These are phyloP conservation scores for Sclerotinia subarctica DNA, from an alignment of 2,329 filamentous ascomycete species.

Conservation along the genomic window DNA sequence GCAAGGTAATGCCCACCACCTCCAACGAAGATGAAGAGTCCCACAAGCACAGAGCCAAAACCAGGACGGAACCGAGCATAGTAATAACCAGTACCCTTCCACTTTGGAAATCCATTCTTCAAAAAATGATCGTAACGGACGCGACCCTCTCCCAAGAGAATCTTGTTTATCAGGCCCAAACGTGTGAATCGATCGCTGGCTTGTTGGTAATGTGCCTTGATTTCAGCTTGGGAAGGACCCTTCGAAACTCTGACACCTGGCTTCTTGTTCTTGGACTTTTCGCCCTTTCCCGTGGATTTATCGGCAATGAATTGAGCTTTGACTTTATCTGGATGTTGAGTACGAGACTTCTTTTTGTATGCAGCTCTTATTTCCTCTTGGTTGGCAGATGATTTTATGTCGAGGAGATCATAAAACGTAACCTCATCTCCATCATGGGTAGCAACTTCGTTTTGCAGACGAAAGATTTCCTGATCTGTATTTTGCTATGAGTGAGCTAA, in stretches of 20 bases:
- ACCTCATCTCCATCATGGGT: conserved; percentile 70
- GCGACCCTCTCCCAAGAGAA: conserved; percentile 75
- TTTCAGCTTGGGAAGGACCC: conserved; percentile 68
- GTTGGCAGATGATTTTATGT: conserved; percentile 67
- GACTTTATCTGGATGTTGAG: conserved; percentile 93
- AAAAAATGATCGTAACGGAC: conserved; percentile 95
- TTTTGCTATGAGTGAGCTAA: conserved; percentile 29
- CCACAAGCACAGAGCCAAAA: conserved; percentile 76
- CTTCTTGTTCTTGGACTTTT: conserved; percentile 51
- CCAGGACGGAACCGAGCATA: conserved; percentile 92
- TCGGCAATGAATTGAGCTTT: conserved; percentile 76
- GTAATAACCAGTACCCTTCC: conserved; percentile 98
- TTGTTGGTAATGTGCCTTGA: conserved; percentile 74
- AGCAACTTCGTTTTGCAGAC: conserved; percentile 81
- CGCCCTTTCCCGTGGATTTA: conserved; percentile 50
- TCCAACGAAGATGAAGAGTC: conserved; percentile 77
- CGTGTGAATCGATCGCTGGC: conserved; percentile 81
- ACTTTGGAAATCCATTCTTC: conserved; percentile 86
- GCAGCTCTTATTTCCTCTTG: conserved; percentile 91
- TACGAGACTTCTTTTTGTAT: conserved; percentile 81
- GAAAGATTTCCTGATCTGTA: conserved; percentile 97
- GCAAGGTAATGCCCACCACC: conserved; percentile 85
- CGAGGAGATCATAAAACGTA: conserved; percentile 94
- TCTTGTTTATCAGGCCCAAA: conserved; percentile 77
- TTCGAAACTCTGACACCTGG: conserved; percentile 65